Evolutionary conservation across 2,329 filamentous ascomycete species (phyloP), one percentile per base, ranked within the genome.

Genomic region (Rutstroemia sp.): DNA sequence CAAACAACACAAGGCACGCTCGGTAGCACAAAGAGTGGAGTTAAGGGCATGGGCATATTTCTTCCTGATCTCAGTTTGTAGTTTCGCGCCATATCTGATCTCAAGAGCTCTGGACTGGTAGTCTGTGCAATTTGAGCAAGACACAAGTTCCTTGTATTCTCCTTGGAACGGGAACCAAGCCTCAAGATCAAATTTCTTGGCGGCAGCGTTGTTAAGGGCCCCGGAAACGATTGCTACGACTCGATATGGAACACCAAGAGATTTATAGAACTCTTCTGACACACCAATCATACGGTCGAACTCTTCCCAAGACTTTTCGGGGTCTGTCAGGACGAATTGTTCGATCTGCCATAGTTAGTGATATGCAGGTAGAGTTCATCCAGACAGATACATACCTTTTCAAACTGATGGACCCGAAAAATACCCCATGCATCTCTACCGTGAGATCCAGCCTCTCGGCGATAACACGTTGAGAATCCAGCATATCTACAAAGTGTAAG

Each of bases 141-240:
- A 95, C 51, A 97, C 94, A 27, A 99, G 82, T 76, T 97, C 94
- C 76, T 97, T 97, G 81, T 97, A 99, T 74, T 97, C 94, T 66
- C 88, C 88, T 73, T 97, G 92, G 78, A 88, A 95, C 16, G 90
- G 91, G 73, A 95, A 96, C 89, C 91, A 95, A 2, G 94, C 92
- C 72, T 99, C 94, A 21, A 99, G 80, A 69, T 99, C 94, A 71
- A 87, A 92, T 75, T 99, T 99, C 80, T 96, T 96, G 27, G 89
- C 78, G 4, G 86, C 86, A 1, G 88, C 88, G 65, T 92, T 95
- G 75, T 95, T 96, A 67, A 99, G 76, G 0, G 94, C 94, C 4
- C 92, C 92, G n/a, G 90, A 96, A 57, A 97, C 94, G 62, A 99
- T 99, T 54, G 87, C 85, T 9, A 97, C 89, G 19, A 99, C 84